phyloP scores from a whole-genome alignment of 805 yeast genomes.

The Lipomyces sp. region DNA sequence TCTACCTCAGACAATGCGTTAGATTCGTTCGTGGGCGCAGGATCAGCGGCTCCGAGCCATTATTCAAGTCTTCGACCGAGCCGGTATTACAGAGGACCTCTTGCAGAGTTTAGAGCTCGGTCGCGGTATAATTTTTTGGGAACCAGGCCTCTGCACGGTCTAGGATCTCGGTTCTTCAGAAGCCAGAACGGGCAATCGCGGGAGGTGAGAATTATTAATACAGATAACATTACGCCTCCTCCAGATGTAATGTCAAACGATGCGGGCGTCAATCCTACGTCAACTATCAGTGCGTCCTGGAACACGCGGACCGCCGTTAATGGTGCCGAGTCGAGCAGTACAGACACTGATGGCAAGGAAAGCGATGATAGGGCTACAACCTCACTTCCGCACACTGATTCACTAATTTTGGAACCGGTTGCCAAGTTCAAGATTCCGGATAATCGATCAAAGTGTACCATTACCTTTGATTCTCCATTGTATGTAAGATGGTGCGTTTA shows the following conservation, averaged over 20 bases:
- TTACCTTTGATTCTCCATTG: constrained; percentile 33
- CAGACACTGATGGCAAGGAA: not conserved
- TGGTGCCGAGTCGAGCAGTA: not conserved
- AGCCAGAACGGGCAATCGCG: constrained; percentile 2
- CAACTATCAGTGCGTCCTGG: not conserved
- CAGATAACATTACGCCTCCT: constrained; percentile 22
- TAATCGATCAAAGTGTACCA: constrained; percentile 26
- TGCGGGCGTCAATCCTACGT: not conserved
- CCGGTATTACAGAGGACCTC: constrained; percentile 2
- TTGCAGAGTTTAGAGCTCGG: constrained; percentile 4
- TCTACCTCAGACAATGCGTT: constrained; percentile 6
- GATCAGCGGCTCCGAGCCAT: not conserved
- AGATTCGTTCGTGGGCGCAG: not conserved
- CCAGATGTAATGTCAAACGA: not conserved
- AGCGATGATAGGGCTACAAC: constrained; percentile 5
- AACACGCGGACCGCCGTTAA: not conserved
- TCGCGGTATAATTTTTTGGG: constrained; percentile 2
- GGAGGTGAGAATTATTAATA: constrained; percentile 26
- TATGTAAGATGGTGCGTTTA: not conserved
- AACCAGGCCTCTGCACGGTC: not conserved
- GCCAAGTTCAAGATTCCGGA: constrained; percentile 34
- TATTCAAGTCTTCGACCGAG: not conserved
- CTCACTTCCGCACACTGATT: constrained; percentile 27
- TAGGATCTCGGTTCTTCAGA: constrained; percentile 5
- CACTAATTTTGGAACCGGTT: constrained; percentile 27